A percentile compares a stretch with the other conserved stretches of the same genome.
phyloP scores from a whole-genome alignment of 2,329 filamentous ascomycete genomes.

The Phaeosphaeriaceae sp. region DNA sequence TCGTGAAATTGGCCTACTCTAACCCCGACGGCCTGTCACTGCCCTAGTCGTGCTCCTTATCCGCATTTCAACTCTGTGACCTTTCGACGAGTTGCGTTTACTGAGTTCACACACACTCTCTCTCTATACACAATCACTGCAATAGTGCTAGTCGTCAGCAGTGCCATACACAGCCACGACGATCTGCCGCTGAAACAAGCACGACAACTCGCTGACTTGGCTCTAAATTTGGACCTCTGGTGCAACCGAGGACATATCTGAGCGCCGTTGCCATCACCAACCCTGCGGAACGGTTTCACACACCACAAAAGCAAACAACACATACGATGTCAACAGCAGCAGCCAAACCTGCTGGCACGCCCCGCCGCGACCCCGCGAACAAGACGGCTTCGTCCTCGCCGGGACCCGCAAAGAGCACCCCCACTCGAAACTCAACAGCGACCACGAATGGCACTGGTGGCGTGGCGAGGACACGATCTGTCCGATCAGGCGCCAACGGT shows the following conservation, averaged over 20 bases:
- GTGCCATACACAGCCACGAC: conserved; percentile 16
- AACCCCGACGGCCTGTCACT: conserved; percentile 5
- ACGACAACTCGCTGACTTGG: conserved; percentile 2
- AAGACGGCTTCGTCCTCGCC: conserved; percentile 38
- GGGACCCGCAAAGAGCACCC: conserved; percentile 40
- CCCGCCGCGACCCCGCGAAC: conserved; percentile 29
- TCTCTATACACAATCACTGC: background rate
- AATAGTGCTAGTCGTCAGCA: conserved; percentile 2
- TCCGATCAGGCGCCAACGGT: conserved; percentile 39
- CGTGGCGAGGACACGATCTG: conserved; percentile 39
- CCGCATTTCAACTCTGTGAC: conserved; percentile 12
- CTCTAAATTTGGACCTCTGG: conserved; percentile 16
- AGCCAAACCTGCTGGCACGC: conserved; percentile 45
- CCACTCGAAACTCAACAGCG: conserved; percentile 37
- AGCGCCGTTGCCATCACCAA: conserved; percentile 19
- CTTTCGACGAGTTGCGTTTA: conserved; percentile 11
- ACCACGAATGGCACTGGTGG: conserved; percentile 39
- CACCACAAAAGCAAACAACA: conserved; percentile 9
- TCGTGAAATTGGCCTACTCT: conserved; percentile 21
- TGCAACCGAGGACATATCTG: conserved; percentile 13
- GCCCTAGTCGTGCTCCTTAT: conserved; percentile 8
- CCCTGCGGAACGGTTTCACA: conserved; percentile 14
- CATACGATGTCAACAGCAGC: conserved; percentile 43
- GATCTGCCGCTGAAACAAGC: conserved; percentile 12
- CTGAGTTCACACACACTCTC: conserved; percentile 1